A percentile compares a stretch with the other conserved stretches of the same genome.
phyloP scores from a whole-genome alignment of 2,329 filamentous ascomycete genomes.

The Hortaea werneckii region DNA sequence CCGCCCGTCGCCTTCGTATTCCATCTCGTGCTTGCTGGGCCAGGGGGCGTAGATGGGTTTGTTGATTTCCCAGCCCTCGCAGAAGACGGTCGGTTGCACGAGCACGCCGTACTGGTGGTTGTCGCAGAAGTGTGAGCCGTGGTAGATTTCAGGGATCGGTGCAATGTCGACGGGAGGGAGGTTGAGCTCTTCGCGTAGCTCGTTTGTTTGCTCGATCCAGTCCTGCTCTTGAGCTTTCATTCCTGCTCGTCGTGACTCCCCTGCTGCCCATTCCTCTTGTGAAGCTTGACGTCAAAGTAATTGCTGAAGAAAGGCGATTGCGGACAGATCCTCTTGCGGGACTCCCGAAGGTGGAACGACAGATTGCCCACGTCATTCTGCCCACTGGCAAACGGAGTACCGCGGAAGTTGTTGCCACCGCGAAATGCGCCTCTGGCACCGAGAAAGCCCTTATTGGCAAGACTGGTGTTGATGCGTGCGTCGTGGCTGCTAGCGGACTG shows the following conservation, averaged over 20 bases:
- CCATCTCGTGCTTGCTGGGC: slow-evolving; percentile 32
- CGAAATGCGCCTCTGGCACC: background rate
- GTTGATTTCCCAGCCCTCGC: slow-evolving; percentile 5
- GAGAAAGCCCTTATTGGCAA: too few species aligned
- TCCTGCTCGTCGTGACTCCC: background rate
- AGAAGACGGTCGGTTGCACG: slow-evolving; percentile 29
- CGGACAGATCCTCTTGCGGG: slow-evolving; percentile 15
- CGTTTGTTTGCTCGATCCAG: background rate
- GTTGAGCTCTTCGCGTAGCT: background rate
- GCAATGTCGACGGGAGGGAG: background rate
- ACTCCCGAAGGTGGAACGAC: slow-evolving; percentile 7
- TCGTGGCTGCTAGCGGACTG: too few species aligned
- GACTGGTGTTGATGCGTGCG: too few species aligned
- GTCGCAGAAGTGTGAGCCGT: slow-evolving; percentile 10
- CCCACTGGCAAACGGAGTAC: background rate
- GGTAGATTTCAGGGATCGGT: slow-evolving; percentile 1
- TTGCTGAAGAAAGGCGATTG: slow-evolving; percentile 16
- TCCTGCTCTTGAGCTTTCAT: background rate
- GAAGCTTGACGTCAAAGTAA: slow-evolving; percentile 16
- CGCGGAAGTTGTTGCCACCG: background rate
- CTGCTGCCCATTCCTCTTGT: slow-evolving; percentile 10
- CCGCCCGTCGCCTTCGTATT: slow-evolving; percentile 39
- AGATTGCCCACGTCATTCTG: background rate
- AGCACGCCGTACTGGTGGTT: slow-evolving; percentile 22
- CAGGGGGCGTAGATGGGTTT: slow-evolving; percentile 28